Percentiles rank a stretch among this genome's conserved stretches.
Evolutionary conservation across 1,284 basidiomycete genomes (phyloP).

Genomic region (Fomes fomentarius): DNA sequence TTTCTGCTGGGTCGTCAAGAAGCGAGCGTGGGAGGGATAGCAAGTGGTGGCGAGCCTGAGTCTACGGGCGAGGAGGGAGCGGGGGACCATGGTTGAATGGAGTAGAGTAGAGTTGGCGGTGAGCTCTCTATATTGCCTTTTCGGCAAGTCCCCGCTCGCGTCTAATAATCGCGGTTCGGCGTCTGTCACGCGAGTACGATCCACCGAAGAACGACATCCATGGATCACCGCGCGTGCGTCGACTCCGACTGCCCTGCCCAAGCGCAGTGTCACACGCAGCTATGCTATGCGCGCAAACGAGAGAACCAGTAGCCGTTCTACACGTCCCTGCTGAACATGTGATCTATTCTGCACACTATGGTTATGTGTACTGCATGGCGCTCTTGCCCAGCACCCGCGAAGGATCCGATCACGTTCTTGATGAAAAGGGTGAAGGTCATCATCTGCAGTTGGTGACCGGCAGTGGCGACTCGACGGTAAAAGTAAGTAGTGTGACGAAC

Average conservation of each 20-base stretch:
- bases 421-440: slow-evolving; percentile 35
- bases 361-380: slow-evolving; percentile 91
- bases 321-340: slow-evolving; percentile 71
- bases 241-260: too few species aligned
- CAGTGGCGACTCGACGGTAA: slow-evolving; percentile 88
- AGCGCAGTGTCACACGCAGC: too few species aligned
- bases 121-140: too few species aligned
- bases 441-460: slow-evolving; percentile 75
- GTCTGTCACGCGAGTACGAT: too few species aligned
- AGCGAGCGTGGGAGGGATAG: slow-evolving; percentile 3
- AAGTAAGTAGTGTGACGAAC: too few species aligned
- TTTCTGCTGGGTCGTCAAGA: slow-evolving; percentile 4
- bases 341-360: slow-evolving; percentile 88
- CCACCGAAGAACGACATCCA: too few species aligned
- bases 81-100: slow-evolving; percentile 24
- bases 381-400: slow-evolving; percentile 50
- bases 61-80: slow-evolving; percentile 20
- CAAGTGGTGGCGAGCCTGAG: slow-evolving; percentile 12
- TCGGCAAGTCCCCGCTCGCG: too few species aligned
- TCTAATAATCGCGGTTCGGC: too few species aligned
- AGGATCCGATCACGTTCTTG: slow-evolving; percentile 37
- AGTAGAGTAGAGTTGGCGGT: too few species aligned
- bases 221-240: too few species aligned
- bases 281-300: too few species aligned
- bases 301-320: slow-evolving; percentile 40